Evolutionary conservation across 352 stramenopile species (phyloP), one percentile per base, ranked within the genome.

Genomic region (Globisporangium irregulare): DNA sequence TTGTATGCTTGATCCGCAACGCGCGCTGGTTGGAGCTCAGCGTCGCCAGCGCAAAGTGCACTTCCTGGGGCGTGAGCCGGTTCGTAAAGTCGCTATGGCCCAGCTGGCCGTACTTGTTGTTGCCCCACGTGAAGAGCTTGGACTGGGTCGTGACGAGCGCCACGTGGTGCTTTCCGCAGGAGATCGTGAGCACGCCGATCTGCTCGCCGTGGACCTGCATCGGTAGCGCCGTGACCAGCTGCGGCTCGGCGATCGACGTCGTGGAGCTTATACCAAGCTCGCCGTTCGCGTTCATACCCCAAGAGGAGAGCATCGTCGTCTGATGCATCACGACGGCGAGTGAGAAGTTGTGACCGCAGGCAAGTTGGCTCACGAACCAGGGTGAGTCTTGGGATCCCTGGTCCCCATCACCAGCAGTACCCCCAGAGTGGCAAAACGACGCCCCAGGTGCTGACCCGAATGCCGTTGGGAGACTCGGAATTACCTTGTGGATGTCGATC

Each of bases 101-200:
- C 1, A 94, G 72, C 38, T 94, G 86, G 10, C 84, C 86, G 60
- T 87, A 84, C 59, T 91, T 91, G 72, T 90, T 92, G 66, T 76
- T 80, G 15, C 86, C 82, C 82, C 86, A 94, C 15, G 84, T 92
- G 63, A 90, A 93, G 1, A 94, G 74, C 25, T 73, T 75, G 0
- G 84, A 81, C 24, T 85, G 73, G 15, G 73, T 75, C 4, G 84
- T 94, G 24, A 89, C 75, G 24, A 91, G 73, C 48, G 81, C 84
- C 0, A 73, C 77, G 68, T 94, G 86, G 60, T 92, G 84, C 69
- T 93, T 91, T 3, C 86, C 84, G 32, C 86, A 94, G 12, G 80
- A 85, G 12, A 93, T 65, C 14, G 77, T 74, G 10, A 78, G 36
- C 29, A 92, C 70, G 2, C 66, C 73, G n/a, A 89, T 51, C 1